A percentile compares a stretch with the other conserved stretches of the same genome.
phyloP scores from a whole-genome alignment of 2,329 filamentous ascomycete genomes.

The Botrytis porri region DNA sequence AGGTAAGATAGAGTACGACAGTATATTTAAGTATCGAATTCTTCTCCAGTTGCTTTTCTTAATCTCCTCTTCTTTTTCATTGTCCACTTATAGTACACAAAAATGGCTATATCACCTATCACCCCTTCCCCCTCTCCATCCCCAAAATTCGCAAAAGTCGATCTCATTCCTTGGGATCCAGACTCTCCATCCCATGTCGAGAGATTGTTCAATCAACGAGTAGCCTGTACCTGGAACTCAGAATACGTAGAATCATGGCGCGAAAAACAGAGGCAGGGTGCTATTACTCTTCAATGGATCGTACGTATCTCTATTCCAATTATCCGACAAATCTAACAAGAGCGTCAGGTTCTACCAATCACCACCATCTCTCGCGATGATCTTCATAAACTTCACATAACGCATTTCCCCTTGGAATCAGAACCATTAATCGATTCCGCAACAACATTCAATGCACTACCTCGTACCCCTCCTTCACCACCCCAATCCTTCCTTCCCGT shows the following conservation, averaged over 20 bases:
- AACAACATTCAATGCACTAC: constrained; percentile 19
- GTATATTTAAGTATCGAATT: neutral
- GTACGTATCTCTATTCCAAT: constrained; percentile 22
- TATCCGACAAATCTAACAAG: neutral
- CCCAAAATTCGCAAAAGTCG: constrained; percentile 22
- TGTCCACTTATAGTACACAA: neutral
- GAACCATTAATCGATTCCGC: constrained; percentile 27
- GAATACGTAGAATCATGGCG: constrained; percentile 37
- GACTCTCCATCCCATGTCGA: constrained; percentile 40
- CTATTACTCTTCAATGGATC: constrained; percentile 29
- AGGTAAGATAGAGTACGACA: neutral
- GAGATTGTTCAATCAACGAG: constrained; percentile 44
- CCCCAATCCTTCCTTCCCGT: constrained; percentile 28
- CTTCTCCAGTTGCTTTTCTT: neutral
- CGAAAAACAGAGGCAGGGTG: constrained; percentile 24
- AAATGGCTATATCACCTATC: neutral
- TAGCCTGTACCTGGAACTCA: constrained; percentile 45
- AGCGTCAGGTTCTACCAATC: neutral
- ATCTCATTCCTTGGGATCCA: constrained; percentile 46
- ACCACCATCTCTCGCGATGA: neutral
- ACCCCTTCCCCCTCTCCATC: neutral
- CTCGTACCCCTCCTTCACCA: constrained; percentile 13
- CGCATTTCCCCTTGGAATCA: constrained; percentile 26
- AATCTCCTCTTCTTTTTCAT: neutral
- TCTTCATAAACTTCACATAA: constrained; percentile 20